These are phyloP conservation scores for Psilocybe subaeruginosa DNA, from an alignment of 768 basidiomycete genomes.

Conservation along the genomic window DNA sequence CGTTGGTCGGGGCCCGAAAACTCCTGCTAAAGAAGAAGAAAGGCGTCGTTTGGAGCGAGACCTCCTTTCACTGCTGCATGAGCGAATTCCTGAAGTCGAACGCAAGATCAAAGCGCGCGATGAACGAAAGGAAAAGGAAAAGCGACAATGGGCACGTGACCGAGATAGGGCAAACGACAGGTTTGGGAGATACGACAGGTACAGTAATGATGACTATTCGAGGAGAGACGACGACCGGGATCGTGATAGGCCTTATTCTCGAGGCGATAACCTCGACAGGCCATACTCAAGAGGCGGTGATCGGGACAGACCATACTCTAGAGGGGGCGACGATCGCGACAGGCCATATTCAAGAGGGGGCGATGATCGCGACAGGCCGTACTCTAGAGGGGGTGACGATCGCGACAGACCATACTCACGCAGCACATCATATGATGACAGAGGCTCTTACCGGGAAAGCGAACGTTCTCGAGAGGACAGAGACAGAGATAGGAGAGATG, in stretches of 20 bases:
- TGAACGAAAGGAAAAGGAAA: constrained; percentile 74
- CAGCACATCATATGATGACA: constrained; percentile 28
- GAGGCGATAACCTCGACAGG: constrained; percentile 23
- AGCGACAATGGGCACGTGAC: constrained; percentile 75
- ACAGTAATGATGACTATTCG: constrained; percentile 38
- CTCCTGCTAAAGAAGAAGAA: constrained; percentile 81
- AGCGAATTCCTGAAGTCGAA: constrained; percentile 90
- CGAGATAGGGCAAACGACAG: constrained; percentile 85
- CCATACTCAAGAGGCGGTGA: constrained; percentile 27
- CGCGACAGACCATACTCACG: constrained; percentile 29
- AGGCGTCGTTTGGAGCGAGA: constrained; percentile 86
- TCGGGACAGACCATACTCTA: constrained; percentile 18
- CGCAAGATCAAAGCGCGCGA: constrained; percentile 80
- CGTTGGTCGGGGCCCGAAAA: constrained; percentile 73
- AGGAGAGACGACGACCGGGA: constrained; percentile 52
- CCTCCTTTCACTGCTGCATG: constrained; percentile 83
- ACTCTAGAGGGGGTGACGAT: constrained; percentile 34
- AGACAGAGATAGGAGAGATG: constrained; percentile 21
- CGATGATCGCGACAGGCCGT: constrained; percentile 21
- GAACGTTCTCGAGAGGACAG: constrained; percentile 29
- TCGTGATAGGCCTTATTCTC: constrained; percentile 36
- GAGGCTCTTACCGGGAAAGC: constrained; percentile 26
- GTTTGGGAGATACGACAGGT: constrained; percentile 69
- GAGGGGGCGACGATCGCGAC: constrained; percentile 34
- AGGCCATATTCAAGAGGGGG: constrained; percentile 28